Conservation (phyloP, 177 flowering plant species). For the Vitis hybrid region DNA sequence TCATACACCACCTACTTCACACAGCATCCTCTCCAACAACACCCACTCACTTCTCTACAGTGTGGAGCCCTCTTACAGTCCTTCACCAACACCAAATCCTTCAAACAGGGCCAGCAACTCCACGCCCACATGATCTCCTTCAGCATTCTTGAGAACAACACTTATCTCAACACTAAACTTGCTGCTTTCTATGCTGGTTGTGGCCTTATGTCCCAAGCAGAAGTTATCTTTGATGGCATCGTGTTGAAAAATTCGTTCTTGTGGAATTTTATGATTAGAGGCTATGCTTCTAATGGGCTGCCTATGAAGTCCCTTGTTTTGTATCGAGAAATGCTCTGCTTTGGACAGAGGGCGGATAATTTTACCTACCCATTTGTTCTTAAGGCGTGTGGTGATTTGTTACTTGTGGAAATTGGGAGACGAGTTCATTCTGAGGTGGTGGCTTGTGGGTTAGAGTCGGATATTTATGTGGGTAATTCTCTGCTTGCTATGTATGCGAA, state of each 20-base stretch:
- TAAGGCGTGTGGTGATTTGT: slow-evolving; percentile 48
- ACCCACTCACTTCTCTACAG: slow-evolving; percentile 19
- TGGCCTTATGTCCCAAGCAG: slow-evolving; percentile 35
- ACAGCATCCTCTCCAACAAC: not conserved
- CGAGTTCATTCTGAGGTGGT: slow-evolving; percentile 41
- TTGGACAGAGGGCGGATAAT: slow-evolving; percentile 36
- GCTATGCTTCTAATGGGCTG: slow-evolving; percentile 39
- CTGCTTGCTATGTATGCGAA: slow-evolving; percentile 41
- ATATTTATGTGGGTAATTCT: slow-evolving; percentile 48
- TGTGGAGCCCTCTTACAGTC: slow-evolving; percentile 35
- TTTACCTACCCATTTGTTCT: slow-evolving; percentile 55
- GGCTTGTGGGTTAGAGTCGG: slow-evolving; percentile 35
- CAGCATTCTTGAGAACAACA: slow-evolving; percentile 37
- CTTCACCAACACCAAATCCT: slow-evolving; percentile 35
- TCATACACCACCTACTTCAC: not conserved
- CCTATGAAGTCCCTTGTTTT: slow-evolving; percentile 21
- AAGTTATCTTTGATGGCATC: slow-evolving; percentile 30
- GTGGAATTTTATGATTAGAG: slow-evolving; percentile 55
- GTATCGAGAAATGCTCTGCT: slow-evolving; percentile 25
- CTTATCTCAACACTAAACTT: slow-evolving; percentile 41
- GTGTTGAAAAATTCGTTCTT: slow-evolving; percentile 38
- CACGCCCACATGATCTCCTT: slow-evolving; percentile 39
- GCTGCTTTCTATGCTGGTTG: slow-evolving; percentile 42
- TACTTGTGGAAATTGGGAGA: slow-evolving; percentile 33
- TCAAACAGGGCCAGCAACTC: slow-evolving; percentile 28